Base-by-base conservation (phyloP, 805 yeast species). In the Hanseniaspora pseudoguilliermondii region DNA sequence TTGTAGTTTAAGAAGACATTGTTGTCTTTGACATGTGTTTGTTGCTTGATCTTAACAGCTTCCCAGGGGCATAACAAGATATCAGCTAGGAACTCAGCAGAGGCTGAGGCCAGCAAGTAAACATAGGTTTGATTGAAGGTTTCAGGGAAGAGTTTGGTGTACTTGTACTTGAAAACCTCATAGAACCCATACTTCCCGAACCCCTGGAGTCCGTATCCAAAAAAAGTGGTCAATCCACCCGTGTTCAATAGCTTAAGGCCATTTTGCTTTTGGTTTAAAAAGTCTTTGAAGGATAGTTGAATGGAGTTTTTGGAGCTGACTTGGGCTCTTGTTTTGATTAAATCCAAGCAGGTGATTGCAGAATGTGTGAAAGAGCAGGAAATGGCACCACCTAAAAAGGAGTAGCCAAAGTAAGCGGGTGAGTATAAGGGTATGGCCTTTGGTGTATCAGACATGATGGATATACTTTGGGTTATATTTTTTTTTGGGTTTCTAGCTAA, bases 301-400 rank as follows among this genome's bases (percentile, higher is more conserved):
- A 39, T 43, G 8, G 49, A 35, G 18, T 90, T 70, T 5, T 72
- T 57, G 1, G 95, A 71, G 68, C 86, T 77, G 32, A 91, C 97
- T 72, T 91, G 97, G 62, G 91, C 75, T 67, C 97, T 83, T 73
- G 95, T 86, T 72, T 91, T 91, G 66, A 93, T 95, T 56, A 93
- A 73, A 72, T 91, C 98, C 57, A 91, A 75, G 4, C 97, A 97
- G 7, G 96, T 86, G 27, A 93, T 95, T 3, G 85, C 79, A 1
- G 96, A 81, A 70, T 91, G 98, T 15, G 97, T 91, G 36, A 97
- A 96, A 16, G 97, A 97, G 75, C 97, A 91, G 1, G 97, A 97
- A 57, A 84, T 60, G 7, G 79, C 69, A 54, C 85, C 85, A 41
- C 85, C 85, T 11, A 79, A 53, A 1, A 82, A 75, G 62, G 84